A percentile compares a stretch with the other conserved stretches of the same genome.
Evolutionary conservation across 2,329 filamentous ascomycete genomes (phyloP).

Genomic region (Cercospora zeae-maydis): DNA sequence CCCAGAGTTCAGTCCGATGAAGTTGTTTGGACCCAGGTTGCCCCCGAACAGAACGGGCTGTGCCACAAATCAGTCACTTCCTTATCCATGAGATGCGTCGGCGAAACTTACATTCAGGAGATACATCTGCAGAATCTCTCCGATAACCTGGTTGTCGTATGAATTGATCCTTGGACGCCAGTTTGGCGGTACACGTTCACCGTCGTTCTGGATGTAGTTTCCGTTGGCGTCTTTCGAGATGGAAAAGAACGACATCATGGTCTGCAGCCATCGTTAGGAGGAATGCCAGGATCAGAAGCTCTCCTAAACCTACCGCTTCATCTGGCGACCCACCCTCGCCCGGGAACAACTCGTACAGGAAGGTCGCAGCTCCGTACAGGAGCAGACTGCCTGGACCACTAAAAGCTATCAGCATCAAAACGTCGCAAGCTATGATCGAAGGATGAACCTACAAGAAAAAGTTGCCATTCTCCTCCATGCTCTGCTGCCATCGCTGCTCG

Average conservation of each 20-base stretch:
- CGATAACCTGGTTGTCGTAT: constrained; percentile 39
- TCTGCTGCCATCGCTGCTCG: constrained; percentile 42
- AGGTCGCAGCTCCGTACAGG: constrained; percentile 43
- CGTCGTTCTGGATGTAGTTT: constrained; percentile 38
- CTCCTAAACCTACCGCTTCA: constrained; percentile 17
- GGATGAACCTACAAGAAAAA: constrained; percentile 38
- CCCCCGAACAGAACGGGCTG: constrained; percentile 36
- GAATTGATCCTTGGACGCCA: constrained; percentile 30
- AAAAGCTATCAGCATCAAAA: not conserved
- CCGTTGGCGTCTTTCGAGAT: constrained; percentile 37
- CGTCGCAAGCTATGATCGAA: not conserved
- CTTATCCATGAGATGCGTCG: too few relatives aligned
- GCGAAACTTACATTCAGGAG: constrained; percentile 19
- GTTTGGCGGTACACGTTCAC: constrained; percentile 41
- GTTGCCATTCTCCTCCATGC: constrained; percentile 38
- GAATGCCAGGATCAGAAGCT: not conserved
- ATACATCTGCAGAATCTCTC: constrained; percentile 43
- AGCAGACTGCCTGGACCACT: constrained; percentile 39
- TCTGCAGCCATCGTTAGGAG: constrained; percentile 12
- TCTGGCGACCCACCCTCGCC: constrained; percentile 34
- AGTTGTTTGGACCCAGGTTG: constrained; percentile 31
- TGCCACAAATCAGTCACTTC: constrained; percentile 20
- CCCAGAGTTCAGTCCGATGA: constrained; percentile 37
- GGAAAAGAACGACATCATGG: constrained; percentile 42
- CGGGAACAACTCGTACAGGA: constrained; percentile 45